A percentile compares a stretch with the other conserved stretches of the same genome.
Evolutionary conservation across 805 yeast species (phyloP).

Genomic region (Debaryomyces maramus): DNA sequence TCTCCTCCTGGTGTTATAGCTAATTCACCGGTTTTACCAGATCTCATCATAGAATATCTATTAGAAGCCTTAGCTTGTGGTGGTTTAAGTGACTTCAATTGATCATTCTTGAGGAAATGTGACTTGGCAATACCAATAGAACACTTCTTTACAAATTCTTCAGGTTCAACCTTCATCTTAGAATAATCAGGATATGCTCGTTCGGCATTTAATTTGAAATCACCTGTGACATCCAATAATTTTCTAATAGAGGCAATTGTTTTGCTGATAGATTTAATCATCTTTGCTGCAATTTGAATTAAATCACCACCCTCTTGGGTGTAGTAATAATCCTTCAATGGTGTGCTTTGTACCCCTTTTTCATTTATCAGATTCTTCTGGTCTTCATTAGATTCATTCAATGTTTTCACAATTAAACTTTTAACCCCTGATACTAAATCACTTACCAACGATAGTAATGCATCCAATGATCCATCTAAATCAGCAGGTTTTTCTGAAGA

Average conservation of each 20-base stretch:
- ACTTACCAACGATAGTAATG: slow-evolving; percentile 58
- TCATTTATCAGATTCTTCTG: slow-evolving; percentile 20
- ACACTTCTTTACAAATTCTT: slow-evolving; percentile 59
- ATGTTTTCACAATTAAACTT: slow-evolving; percentile 55
- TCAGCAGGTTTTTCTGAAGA: slow-evolving; percentile 39
- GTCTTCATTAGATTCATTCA: slow-evolving; percentile 41
- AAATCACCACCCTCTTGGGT: slow-evolving; percentile 68
- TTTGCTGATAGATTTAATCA: slow-evolving; percentile 53
- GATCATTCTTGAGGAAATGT: slow-evolving; percentile 23
- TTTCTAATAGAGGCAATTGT: slow-evolving; percentile 52
- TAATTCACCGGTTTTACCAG: slow-evolving; percentile 51
- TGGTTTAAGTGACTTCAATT: slow-evolving; percentile 23
- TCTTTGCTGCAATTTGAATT: slow-evolving; percentile 57
- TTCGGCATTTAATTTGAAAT: slow-evolving; percentile 57
- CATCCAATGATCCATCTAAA: slow-evolving; percentile 54
- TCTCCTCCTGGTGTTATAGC: slow-evolving; percentile 50
- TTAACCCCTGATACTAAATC: slow-evolving; percentile 66
- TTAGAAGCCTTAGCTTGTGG: slow-evolving; percentile 24
- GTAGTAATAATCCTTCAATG: slow-evolving; percentile 44
- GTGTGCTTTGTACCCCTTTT: slow-evolving; percentile 6
- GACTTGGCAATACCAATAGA: slow-evolving; percentile 57
- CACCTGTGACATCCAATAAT: slow-evolving; percentile 60
- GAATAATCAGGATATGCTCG: slow-evolving; percentile 69
- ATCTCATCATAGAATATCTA: slow-evolving; percentile 51
- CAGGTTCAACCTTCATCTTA: slow-evolving; percentile 56